Evolutionary conservation across 768 basidiomycete species (phyloP), one percentile per base, ranked within the genome.

Genomic region (Rhizopogon roseolus): DNA sequence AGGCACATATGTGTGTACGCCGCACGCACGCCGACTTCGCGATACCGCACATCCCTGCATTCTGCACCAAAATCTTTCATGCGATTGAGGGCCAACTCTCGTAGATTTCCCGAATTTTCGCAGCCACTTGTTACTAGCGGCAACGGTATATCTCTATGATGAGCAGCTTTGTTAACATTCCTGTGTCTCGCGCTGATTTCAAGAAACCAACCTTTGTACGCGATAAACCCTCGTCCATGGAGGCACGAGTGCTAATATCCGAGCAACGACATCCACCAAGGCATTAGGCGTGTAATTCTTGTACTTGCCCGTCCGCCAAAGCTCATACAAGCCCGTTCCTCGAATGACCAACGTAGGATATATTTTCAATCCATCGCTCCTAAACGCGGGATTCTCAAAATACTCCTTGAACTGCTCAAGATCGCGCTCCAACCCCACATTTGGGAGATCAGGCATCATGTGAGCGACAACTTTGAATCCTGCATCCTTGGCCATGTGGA

Each of bases 201-300:
- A 37, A 4, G 40, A 37, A 36, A 64, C 77, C 54, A 46, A 88
- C 93, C 95, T 81, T 66, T 99, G 97, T 37, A 99, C 97, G 14
- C 97, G 88, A 70, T 98, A 99, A 27, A 99, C 95, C 59, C 97
- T 74, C 42, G 97, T 99, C 97, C 97, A 99, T 16, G 97, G 97
- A 1, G 97, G 97, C 6, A 99, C 94, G 7, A 99, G 76, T 16
- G 97, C 95, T 60, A 99, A 77, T 62, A 99, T 95, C 50, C 96
- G 76, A 41, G 97, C 97, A 13, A 99, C 93, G 28, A 98, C 92
- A 63, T 99, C 97, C 17, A 98, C 95, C 36, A 99, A 77, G 9
- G 98, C 93, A 62, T 98, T 98, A n/a, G 97, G 92, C 8, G 95
- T 97, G 69, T 99, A 99, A 67, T 99, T 99, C 74, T 97, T 98